A percentile compares a stretch with the other conserved stretches of the same genome.
phyloP scores from a whole-genome alignment of 192 early-diverging fungal genomes.

The Cetraspora pellucida region DNA sequence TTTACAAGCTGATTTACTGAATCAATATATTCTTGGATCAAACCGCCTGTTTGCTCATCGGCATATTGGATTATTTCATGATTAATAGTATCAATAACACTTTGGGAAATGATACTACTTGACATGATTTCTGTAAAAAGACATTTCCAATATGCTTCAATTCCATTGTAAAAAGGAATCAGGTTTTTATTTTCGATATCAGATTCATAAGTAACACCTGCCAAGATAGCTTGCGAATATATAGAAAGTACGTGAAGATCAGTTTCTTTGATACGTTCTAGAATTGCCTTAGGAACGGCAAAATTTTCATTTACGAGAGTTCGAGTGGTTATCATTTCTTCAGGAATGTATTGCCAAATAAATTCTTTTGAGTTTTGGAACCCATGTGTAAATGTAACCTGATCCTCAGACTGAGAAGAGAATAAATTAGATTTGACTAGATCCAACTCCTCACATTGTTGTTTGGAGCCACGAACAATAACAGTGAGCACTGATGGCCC shows the following conservation, averaged over 20 bases:
- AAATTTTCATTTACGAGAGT: not conserved
- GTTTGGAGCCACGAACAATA: not conserved
- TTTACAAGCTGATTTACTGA: not conserved
- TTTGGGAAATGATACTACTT: not conserved
- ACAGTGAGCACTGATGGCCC: slow-evolving; percentile 7
- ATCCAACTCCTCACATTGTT: not conserved
- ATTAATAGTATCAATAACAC: not conserved
- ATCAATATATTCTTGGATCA: not conserved
- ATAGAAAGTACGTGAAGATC: not conserved
- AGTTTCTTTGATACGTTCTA: not conserved
- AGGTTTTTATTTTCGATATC: not conserved
- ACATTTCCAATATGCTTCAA: not conserved
- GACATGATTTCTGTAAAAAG: not conserved
- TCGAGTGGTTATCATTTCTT: not conserved
- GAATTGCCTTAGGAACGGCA: not conserved
- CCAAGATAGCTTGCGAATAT: not conserved
- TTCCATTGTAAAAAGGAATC: not conserved
- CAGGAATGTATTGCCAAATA: not conserved
- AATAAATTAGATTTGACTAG: not conserved
- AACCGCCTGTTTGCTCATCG: not conserved
- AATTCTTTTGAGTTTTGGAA: not conserved
- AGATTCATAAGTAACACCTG: not conserved
- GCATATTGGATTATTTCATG: not conserved
- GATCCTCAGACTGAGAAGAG: not conserved
- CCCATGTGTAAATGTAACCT: not conserved